Evolutionary conservation across 768 basidiomycete species (phyloP).

Genomic region (Atractiella rhizophila): DNA sequence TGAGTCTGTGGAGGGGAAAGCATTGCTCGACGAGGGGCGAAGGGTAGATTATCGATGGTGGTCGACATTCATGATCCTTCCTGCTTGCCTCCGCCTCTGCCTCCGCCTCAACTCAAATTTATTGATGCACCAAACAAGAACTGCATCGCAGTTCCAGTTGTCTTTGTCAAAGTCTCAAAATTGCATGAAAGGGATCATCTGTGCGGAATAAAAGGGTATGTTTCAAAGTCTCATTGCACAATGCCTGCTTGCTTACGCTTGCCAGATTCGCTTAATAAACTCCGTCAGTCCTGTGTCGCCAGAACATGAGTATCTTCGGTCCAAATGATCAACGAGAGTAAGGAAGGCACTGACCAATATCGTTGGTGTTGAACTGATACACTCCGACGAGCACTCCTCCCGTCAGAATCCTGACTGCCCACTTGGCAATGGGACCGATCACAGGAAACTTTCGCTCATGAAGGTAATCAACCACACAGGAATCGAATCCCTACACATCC

Average conservation of each 20-base stretch:
- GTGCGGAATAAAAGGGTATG: neutral
- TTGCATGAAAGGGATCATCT: no score
- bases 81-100: no score
- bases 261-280: neutral
- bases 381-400: conserved; percentile 63
- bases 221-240: conserved; percentile 6
- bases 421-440: conserved; percentile 40
- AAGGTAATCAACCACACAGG: conserved; percentile 59
- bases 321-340: neutral
- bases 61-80: no score
- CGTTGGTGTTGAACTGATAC: conserved; percentile 96
- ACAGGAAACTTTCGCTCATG: conserved; percentile 83
- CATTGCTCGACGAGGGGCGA: no score
- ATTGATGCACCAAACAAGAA: no score
- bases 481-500: conserved; percentile 37
- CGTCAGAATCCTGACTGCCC: conserved; percentile 53
- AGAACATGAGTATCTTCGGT: conserved; percentile 1
- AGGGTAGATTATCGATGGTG: no score
- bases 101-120: no score
- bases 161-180: no score
- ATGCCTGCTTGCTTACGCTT: conserved; percentile 8
- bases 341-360: conserved; percentile 61
- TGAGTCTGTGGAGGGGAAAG: no score
- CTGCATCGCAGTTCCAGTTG: no score
- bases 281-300: neutral